These are phyloP conservation scores for Metschnikowia dekortorum DNA, from an alignment of 805 yeast genomes.

Conservation along the genomic window DNA sequence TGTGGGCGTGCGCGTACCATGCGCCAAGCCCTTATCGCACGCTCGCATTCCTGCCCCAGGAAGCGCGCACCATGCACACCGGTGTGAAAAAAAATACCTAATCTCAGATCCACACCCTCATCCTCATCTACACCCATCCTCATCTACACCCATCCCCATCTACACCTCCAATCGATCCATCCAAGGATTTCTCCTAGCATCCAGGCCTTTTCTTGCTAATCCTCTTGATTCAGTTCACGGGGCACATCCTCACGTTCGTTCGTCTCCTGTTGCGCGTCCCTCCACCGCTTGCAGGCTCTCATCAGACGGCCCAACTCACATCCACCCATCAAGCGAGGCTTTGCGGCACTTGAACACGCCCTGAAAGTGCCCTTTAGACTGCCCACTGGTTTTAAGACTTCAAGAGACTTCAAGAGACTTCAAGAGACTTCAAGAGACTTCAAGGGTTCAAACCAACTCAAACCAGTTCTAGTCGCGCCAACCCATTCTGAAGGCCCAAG, in stretches of 20 bases:
- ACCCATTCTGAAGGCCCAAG: no score
- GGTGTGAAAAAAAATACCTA: slow-evolving; percentile 9
- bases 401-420: no score
- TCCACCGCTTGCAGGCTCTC: no score
- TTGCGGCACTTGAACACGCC: not conserved
- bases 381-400: no score
- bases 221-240: slow-evolving; percentile 20
- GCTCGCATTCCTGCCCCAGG: not conserved
- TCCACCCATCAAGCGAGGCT: no score
- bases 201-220: not conserved
- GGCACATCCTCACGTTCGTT: slow-evolving; percentile 5
- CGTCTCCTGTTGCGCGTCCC: not conserved
- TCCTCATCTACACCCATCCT: not conserved
- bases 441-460: no score
- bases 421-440: no score
- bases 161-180: not conserved
- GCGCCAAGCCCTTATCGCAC: slow-evolving; percentile 13
- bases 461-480: no score
- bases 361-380: not conserved
- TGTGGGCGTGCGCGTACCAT: not conserved
- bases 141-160: no score
- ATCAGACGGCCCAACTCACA: not conserved
- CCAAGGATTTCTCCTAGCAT: not conserved
- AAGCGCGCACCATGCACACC: slow-evolving; percentile 9
- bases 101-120: not conserved